Percentiles rank a stretch among this genome's conserved stretches.
phyloP scores from a whole-genome alignment of 2,329 filamentous ascomycete genomes.

The Xylariomycetidae sp. region DNA sequence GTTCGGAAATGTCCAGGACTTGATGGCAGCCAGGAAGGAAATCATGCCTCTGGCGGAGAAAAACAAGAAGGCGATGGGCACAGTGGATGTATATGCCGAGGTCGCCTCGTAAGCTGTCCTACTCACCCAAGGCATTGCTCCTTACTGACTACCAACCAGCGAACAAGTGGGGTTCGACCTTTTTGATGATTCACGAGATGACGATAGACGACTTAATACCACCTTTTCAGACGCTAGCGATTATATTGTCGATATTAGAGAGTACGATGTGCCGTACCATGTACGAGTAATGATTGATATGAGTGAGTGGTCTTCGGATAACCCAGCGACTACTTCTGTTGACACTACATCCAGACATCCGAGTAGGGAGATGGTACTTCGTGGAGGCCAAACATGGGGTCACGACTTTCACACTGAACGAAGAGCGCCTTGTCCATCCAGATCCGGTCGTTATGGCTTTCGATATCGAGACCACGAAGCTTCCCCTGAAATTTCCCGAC shows the following conservation, averaged over 20 bases:
- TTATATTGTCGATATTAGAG: conserved; percentile 96
- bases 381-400: conserved; percentile 90
- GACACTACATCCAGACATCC: conserved; percentile 60
- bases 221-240: conserved; percentile 84
- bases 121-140: background rate
- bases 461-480: conserved; percentile 96
- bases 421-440: conserved; percentile 81
- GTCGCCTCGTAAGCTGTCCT: conserved; percentile 67
- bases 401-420: conserved; percentile 76
- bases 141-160: conserved; percentile 17
- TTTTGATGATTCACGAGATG: conserved; percentile 81
- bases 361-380: conserved; percentile 94
- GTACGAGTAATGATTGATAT: conserved; percentile 97
- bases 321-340: background rate
- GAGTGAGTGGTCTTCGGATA: conserved; percentile 38
- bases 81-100: conserved; percentile 97
- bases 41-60: conserved; percentile 90
- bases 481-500: conserved; percentile 94
- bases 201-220: conserved; percentile 72
- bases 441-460: conserved; percentile 98
- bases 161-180: conserved; percentile 63
- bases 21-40: conserved; percentile 76
- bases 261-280: conserved; percentile 99
- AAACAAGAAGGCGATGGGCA: conserved; percentile 93
- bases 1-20: conserved; percentile 81